Percentiles rank a stretch among this genome's conserved stretches.
Conservation (phyloP, 768 basidiomycete species). For the Boletellus sp. region DNA sequence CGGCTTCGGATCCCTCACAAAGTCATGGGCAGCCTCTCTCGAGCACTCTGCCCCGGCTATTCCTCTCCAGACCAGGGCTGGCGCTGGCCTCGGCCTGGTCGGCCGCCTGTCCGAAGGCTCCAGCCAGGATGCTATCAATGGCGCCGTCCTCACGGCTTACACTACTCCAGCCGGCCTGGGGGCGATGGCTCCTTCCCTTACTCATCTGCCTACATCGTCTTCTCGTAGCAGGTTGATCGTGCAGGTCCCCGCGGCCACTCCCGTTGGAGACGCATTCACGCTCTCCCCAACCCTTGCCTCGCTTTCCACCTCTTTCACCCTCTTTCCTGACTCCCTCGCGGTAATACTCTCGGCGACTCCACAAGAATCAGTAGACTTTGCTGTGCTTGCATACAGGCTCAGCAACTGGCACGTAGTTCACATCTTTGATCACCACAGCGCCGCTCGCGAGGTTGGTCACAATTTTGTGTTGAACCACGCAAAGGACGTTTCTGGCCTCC, state of each 20-base stretch:
- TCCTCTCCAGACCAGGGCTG: constrained; percentile 75
- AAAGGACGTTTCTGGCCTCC: constrained; percentile 26
- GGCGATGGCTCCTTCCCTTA: constrained; percentile 76
- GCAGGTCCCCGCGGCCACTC: constrained; percentile 75
- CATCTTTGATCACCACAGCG: constrained; percentile 84
- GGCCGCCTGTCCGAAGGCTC: constrained; percentile 79
- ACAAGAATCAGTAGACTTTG: constrained; percentile 76
- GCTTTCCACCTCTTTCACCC: constrained; percentile 53
- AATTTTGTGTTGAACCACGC: constrained; percentile 38
- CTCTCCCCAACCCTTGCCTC: constrained; percentile 76
- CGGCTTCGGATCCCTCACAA: constrained; percentile 76
- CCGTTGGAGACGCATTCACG: constrained; percentile 59
- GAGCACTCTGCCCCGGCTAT: constrained; percentile 52
- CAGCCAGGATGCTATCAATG: constrained; percentile 58
- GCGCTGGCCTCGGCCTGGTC: constrained; percentile 76
- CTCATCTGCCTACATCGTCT: constrained; percentile 63
- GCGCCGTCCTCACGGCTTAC: constrained; percentile 68
- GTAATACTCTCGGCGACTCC: constrained; percentile 82
- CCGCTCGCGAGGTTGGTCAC: constrained; percentile 72
- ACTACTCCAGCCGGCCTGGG: constrained; percentile 82
- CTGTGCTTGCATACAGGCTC: constrained; percentile 70
- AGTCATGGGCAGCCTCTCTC: constrained; percentile 52
- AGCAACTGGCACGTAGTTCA: constrained; percentile 73
- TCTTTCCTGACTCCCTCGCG: constrained; percentile 62
- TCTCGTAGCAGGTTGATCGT: constrained; percentile 68